Evolutionary conservation across 2,329 filamentous ascomycete species (phyloP).

Genomic region (Thielaviopsis euricoi): DNA sequence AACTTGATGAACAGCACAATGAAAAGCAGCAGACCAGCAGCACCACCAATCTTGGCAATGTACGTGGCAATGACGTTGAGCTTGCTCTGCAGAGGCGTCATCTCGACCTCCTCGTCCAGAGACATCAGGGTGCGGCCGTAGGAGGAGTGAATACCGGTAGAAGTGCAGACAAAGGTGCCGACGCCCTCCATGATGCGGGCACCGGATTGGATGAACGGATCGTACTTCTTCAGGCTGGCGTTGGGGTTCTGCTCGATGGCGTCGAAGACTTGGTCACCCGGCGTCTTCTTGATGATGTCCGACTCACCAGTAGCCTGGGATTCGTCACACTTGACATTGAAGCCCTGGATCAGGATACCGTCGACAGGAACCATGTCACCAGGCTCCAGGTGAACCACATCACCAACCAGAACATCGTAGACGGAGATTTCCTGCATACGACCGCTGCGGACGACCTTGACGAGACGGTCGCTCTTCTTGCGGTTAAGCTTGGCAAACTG

Average conservation of each 20-base stretch:
- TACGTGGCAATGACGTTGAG: constrained; percentile 59
- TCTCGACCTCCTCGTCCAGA: constrained; percentile 55
- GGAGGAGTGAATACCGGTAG: constrained; percentile 55
- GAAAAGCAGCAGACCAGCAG: constrained; percentile 64
- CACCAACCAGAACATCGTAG: constrained; percentile 51
- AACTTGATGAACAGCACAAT: constrained; percentile 78
- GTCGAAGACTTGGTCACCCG: constrained; percentile 50
- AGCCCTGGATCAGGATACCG: constrained; percentile 55
- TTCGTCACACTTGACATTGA: constrained; percentile 62
- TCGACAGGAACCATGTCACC: constrained; percentile 62
- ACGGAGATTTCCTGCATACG: constrained; percentile 53
- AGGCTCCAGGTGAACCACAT: constrained; percentile 56
- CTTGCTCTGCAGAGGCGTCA: constrained; percentile 62
- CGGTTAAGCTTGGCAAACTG: constrained; percentile 65
- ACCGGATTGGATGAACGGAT: constrained; percentile 75
- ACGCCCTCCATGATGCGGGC: constrained; percentile 62
- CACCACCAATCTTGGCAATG: constrained; percentile 63
- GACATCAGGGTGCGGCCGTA: constrained; percentile 63
- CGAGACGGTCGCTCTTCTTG: constrained; percentile 59
- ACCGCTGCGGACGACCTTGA: constrained; percentile 58
- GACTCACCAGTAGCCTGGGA: constrained; percentile 68
- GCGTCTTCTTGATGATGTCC: constrained; percentile 52
- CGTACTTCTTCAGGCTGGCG: constrained; percentile 52
- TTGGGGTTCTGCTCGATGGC: constrained; percentile 45
- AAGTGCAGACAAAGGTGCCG: constrained; percentile 58